Evolutionary conservation across 495 filamentous ascomycete species (phyloP), one percentile per base, ranked within the genome.

Genomic region (Penicillium ucsense): DNA sequence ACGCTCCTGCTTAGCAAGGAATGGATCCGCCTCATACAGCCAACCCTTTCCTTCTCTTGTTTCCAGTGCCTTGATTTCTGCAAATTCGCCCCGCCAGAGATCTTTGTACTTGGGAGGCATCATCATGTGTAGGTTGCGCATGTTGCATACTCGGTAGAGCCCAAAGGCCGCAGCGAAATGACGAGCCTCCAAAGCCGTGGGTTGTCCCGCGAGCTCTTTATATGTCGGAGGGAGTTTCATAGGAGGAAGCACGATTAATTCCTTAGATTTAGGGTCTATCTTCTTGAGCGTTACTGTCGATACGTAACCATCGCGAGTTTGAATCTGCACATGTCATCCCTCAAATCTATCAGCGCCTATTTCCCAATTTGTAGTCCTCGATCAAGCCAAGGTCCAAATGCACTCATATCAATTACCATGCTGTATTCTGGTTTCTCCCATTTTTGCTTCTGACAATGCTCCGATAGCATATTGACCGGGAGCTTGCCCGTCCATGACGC

Each of bases 401-500:
- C 28, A 28, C 36, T 12, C 30, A 20, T 7, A 31, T 38, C n/a
- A 34, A 41, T 53, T 65, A 80, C 79, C 81, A 85, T 89, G 54
- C 79, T 80, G 65, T 94, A 98, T 57, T 95, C 90, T 2, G 91
- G 92, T 58, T 83, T 92, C 52, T 86, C 84, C 92, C 92, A 98
- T 59, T 86, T 88, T 66, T 91, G 85, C 68, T 89, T 90, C 64
- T 95, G 88, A 58, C 87, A 94, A 70, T 94, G 88, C 74, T 98
- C 92, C 11, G 85, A 83, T 46, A 98, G 81, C 60, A 98, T 74
- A 60, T 90, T 92, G 44, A 95, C 85, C 3, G 92, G 92, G 35
- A 98, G 68, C 63, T 98, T 98, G 34, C 92, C 92, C 0, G 92
- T 98, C 94, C 94, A 98, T 60, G 89, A 95, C 54, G 87, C 80